phyloP scores from a whole-genome alignment of 306 rosid species.

The Alnus rubra region DNA sequence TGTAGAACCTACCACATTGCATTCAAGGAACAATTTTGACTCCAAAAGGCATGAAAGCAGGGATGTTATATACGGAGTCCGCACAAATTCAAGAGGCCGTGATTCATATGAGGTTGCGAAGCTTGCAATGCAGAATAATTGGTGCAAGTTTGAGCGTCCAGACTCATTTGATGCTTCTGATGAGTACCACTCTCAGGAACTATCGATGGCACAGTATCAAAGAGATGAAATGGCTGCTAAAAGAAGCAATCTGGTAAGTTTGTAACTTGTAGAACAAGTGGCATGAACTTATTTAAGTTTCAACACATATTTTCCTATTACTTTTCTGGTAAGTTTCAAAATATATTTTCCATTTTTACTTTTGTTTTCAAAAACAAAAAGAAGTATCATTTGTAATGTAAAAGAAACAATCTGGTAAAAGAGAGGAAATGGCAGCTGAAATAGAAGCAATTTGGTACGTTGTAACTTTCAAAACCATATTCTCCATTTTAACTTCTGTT shows the following conservation, averaged over 20 bases:
- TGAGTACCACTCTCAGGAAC: slow-evolving; percentile 87
- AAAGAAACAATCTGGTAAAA: too few species aligned
- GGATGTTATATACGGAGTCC: slow-evolving; percentile 37
- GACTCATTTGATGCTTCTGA: slow-evolving; percentile 95
- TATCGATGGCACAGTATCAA: slow-evolving; percentile 64
- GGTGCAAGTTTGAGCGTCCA: slow-evolving; percentile 90
- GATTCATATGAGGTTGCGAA: slow-evolving; percentile 66
- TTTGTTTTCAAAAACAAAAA: too few species aligned
- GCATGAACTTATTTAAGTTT: background rate
- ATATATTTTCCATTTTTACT: background rate
- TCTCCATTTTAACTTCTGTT: too few species aligned
- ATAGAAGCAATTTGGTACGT: too few species aligned
- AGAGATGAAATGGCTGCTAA: slow-evolving; percentile 68
- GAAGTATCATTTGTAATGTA: too few species aligned
- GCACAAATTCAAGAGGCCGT: slow-evolving; percentile 54
- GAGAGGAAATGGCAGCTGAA: too few species aligned
- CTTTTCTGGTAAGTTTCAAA: background rate
- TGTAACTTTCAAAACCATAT: too few species aligned
- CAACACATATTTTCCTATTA: background rate
- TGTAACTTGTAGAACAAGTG: slow-evolving; percentile 19
- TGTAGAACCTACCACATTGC: slow-evolving; percentile 50
- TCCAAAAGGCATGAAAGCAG: slow-evolving; percentile 58
- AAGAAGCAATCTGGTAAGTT: slow-evolving; percentile 78
- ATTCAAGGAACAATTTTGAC: slow-evolving; percentile 53
- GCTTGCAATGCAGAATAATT: slow-evolving; percentile 70